A percentile compares a stretch with the other conserved stretches of the same genome.
phyloP scores from a whole-genome alignment of 257 asterid genomes.

The Jasminum sambac region DNA sequence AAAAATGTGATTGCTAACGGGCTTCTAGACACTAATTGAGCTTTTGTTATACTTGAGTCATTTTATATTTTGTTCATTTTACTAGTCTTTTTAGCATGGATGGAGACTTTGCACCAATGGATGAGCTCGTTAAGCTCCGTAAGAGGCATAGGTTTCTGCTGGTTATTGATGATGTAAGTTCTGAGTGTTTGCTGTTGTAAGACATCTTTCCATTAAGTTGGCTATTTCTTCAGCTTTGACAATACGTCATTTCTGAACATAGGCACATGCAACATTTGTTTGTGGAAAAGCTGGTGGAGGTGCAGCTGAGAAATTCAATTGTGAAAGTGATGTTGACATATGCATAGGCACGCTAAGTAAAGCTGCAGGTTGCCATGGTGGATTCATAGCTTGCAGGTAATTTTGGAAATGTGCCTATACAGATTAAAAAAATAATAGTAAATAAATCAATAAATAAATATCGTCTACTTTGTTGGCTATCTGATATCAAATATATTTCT shows the following conservation, averaged over 20 bases:
- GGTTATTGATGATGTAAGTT: slow-evolving; percentile 94
- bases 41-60: neutral
- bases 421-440: neutral
- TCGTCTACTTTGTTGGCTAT: slow-evolving; percentile 1
- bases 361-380: slow-evolving; percentile 99
- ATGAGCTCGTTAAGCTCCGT: slow-evolving; percentile 81
- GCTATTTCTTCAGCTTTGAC: slow-evolving; percentile 19
- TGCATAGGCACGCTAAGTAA: slow-evolving; percentile 93
- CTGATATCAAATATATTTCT: slow-evolving; percentile 9
- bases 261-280: slow-evolving; percentile 98
- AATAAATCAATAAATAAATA: neutral
- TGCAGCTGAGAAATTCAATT: slow-evolving; percentile 79
- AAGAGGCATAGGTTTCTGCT: slow-evolving; percentile 86
- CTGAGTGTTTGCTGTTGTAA: slow-evolving; percentile 9
- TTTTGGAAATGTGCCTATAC: neutral
- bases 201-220: neutral
- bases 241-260: slow-evolving; percentile 20
- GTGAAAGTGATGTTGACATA: slow-evolving; percentile 81
- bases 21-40: neutral
- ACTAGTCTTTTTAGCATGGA: slow-evolving; percentile 97
- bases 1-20: too few relatives aligned
- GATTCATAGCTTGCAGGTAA: slow-evolving; percentile 97
- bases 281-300: slow-evolving; percentile 95
- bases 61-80: slow-evolving; percentile 25
- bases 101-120: slow-evolving; percentile 95